Evolutionary conservation across 176 grass and related monocot species (phyloP), one percentile per base, ranked within the genome.

Genomic region (Melocanna baccifera): DNA sequence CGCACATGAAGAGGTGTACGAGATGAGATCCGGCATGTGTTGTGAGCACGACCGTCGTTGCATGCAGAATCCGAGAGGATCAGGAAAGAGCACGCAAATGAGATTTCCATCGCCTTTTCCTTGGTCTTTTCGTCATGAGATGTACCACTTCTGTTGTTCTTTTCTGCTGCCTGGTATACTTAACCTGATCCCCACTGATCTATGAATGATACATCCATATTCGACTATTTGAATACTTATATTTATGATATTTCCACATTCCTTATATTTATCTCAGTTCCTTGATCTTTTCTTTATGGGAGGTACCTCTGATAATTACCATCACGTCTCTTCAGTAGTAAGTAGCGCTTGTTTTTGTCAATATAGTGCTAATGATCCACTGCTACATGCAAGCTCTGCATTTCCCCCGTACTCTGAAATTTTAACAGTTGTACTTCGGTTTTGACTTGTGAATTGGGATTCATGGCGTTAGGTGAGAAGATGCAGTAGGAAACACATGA

Each of bases 1-100:
- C 64, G 62, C 20, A 69, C 89, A 76, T 90, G 15, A 90, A 90
- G 84, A 90, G 89, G 37, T 71, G 85, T 80, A 84, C 63, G 53
- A 9, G 20, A 48, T 30, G 73, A 65, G 62, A 84, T 91, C 80
- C 84, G 68, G 47, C 79, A 86, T 80, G 57, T 79, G 58, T 34
- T 80, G 22, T 74, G 63, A 18, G 59, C 69, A 34, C 52, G 47
- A 51, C 62, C 30, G 7, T 78, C 39, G 78, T 89, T 82, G 73
- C 83, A 29, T 51, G 67, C 58, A 78, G 67, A 68, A 88, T 88
- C 73, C 39, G 26, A 47, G 62, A 70, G 45, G 81, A 91, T 81
- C 69, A 81, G 62, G 64, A 69, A 84, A 77, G 75, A 64, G 52
- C 52, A 70, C 26, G 80, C 25, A 80, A 48, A 86, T 71, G 53